phyloP scores from a whole-genome alignment of 106 monocot genomes.

The Dendrobium officinale region DNA sequence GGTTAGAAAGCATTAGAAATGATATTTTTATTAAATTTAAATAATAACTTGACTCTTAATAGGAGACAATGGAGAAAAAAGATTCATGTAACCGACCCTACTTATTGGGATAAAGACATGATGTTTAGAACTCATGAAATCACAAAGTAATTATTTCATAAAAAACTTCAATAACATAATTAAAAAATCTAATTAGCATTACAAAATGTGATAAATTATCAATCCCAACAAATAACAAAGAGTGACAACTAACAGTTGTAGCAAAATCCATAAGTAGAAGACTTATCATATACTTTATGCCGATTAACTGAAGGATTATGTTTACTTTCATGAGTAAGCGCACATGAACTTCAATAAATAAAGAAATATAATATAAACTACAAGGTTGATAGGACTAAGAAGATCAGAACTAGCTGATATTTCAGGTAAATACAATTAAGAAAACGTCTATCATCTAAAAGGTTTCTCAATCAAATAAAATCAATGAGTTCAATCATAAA shows the following conservation, averaged over 20 bases:
- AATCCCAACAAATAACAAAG: not conserved
- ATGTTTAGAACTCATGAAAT: no score
- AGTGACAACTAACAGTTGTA: not conserved
- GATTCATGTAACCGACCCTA: no score
- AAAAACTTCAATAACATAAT: not conserved
- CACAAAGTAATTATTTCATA: not conserved
- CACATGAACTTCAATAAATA: not conserved
- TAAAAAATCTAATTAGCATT: not conserved
- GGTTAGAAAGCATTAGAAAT: no score
- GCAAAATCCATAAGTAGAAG: not conserved
- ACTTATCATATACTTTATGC: not conserved
- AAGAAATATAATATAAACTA: not conserved
- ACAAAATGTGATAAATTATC: not conserved
- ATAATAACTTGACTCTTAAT: no score
- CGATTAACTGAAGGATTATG: not conserved
- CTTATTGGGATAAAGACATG: no score
- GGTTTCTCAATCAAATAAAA: not conserved
- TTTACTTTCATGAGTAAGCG: not conserved
- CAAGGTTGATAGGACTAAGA: not conserved
- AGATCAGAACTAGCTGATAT: not conserved
- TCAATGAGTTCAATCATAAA: slow-evolving; percentile 1
- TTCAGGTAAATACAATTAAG: not conserved
- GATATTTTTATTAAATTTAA: no score
- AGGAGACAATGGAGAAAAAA: no score
- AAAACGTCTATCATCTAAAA: slow-evolving; percentile 3